Percentiles rank a stretch among this genome's conserved stretches.
These are phyloP conservation scores for Venturia pyrina DNA, from an alignment of 2,329 filamentous ascomycete species.

Conservation along the genomic window DNA sequence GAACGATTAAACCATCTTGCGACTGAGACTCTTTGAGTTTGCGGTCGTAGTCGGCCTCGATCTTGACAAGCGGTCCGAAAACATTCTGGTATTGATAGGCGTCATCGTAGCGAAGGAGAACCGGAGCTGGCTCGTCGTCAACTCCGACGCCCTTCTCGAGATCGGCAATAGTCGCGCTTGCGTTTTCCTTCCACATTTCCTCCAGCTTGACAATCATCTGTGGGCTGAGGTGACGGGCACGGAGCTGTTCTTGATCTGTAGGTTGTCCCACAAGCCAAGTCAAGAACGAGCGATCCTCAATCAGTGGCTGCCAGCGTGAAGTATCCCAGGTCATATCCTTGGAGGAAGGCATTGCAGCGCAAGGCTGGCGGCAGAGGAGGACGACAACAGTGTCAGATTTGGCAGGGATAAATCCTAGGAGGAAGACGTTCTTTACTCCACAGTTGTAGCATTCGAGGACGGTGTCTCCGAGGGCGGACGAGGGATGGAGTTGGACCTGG, in stretches of 20 bases:
- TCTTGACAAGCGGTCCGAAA: constrained; percentile 95
- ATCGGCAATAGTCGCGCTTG: constrained; percentile 77
- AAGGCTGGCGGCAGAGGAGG: constrained; percentile 90
- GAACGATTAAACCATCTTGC: constrained; percentile 86
- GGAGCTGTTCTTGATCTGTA: constrained; percentile 89
- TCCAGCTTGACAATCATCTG: constrained; percentile 94
- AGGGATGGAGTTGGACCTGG: constrained; percentile 76
- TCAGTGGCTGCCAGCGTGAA: constrained; percentile 92
- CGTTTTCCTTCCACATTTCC: constrained; percentile 97
- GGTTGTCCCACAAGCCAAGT: constrained; percentile 86
- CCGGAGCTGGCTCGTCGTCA: constrained; percentile 90
- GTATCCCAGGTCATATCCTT: constrained; percentile 99
- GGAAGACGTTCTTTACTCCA: constrained; percentile 97
- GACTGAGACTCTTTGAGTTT: constrained; percentile 98
- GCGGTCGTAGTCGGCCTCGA: constrained; percentile 97
- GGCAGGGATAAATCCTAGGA: constrained; percentile 94
- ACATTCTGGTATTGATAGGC: constrained; percentile 98
- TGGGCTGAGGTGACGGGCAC: constrained; percentile 82
- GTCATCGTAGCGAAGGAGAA: constrained; percentile 89
- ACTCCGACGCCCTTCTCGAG: constrained; percentile 84
- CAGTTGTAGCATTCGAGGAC: constrained; percentile 98
- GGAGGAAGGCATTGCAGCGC: constrained; percentile 84
- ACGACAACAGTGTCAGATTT: constrained; percentile 98
- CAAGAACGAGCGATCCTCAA: constrained; percentile 91
- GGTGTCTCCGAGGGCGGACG: constrained; percentile 87